Evolutionary conservation across 352 stramenopile genomes (phyloP).

Genomic region (Phytophthora foliorum): DNA sequence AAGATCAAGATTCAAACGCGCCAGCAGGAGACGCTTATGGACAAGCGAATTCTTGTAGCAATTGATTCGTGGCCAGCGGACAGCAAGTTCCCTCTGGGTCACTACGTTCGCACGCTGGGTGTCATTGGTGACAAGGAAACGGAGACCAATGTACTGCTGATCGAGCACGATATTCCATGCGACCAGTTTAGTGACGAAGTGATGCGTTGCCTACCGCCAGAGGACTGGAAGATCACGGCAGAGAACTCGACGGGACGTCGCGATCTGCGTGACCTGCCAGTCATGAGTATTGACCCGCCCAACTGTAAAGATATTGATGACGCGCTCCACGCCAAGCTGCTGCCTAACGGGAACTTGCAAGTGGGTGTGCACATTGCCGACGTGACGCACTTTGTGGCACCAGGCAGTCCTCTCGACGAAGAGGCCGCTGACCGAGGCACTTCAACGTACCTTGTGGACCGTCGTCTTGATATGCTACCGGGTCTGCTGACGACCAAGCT

Average conservation of each 20-base stretch:
- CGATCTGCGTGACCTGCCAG: conserved; percentile 94
- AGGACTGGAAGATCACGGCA: conserved; percentile 96
- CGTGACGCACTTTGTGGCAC: conserved; percentile 98
- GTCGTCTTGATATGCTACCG: conserved; percentile 99
- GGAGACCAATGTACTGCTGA: conserved; percentile 96
- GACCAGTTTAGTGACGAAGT: conserved; percentile 88
- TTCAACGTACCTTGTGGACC: conserved; percentile 99
- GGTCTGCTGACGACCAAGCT: conserved; percentile 97
- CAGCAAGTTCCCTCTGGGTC: conserved; percentile 93
- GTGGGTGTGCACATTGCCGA: conserved; percentile 99
- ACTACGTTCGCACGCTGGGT: conserved; percentile 98
- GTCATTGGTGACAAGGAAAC: conserved; percentile 97
- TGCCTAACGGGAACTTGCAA: conserved; percentile 95
- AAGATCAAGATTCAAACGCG: conserved; percentile 96
- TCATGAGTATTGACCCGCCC: conserved; percentile 93
- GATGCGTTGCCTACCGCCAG: conserved; percentile 93
- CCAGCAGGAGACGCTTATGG: conserved; percentile 91
- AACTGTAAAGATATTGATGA: conserved; percentile 99
- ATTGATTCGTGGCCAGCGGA: conserved; percentile 96
- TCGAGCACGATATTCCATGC: conserved; percentile 97
- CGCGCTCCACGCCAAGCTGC: conserved; percentile 94
- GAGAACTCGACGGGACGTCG: conserved; percentile 92
- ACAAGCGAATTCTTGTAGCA: conserved; percentile 95
- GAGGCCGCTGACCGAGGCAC: conserved; percentile 94
- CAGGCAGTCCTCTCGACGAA: conserved; percentile 95